Conservation (phyloP, 305 asterid species). For the Fraxinus platypoda region DNA sequence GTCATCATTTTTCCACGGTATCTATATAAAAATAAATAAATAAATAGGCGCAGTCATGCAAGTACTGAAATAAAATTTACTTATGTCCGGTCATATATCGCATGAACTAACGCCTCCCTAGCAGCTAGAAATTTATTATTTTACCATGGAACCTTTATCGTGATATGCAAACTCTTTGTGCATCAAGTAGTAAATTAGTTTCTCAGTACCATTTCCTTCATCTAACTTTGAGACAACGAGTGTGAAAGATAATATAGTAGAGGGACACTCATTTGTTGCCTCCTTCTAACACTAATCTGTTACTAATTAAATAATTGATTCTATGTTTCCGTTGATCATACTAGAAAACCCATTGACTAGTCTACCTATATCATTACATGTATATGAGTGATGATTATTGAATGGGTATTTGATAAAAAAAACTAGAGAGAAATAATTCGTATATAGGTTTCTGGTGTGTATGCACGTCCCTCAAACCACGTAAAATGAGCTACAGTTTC, state of each 20-base stretch:
- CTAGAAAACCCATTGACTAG: background rate
- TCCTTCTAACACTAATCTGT: background rate
- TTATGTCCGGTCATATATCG: constrained; percentile 1
- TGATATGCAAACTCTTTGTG: background rate
- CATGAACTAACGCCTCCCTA: background rate
- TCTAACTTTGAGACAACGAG: background rate
- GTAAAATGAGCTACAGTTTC: background rate
- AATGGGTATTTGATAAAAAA: background rate
- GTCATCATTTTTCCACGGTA: constrained; percentile 88
- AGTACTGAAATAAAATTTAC: background rate
- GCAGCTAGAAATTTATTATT: background rate
- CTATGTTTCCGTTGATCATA: background rate
- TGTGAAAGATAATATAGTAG: background rate
- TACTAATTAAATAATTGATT: background rate
- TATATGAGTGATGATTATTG: background rate
- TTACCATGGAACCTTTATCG: background rate
- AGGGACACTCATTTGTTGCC: background rate
- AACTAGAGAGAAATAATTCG: background rate
- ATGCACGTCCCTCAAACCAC: background rate
- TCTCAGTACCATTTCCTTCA: background rate
- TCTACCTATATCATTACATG: background rate
- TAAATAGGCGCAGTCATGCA: background rate
- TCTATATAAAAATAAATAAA: constrained; percentile 35
- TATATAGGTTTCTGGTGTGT: background rate
- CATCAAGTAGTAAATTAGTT: background rate